phyloP scores from a whole-genome alignment of 106 monocot species.

The Narthecium ossifragum region DNA sequence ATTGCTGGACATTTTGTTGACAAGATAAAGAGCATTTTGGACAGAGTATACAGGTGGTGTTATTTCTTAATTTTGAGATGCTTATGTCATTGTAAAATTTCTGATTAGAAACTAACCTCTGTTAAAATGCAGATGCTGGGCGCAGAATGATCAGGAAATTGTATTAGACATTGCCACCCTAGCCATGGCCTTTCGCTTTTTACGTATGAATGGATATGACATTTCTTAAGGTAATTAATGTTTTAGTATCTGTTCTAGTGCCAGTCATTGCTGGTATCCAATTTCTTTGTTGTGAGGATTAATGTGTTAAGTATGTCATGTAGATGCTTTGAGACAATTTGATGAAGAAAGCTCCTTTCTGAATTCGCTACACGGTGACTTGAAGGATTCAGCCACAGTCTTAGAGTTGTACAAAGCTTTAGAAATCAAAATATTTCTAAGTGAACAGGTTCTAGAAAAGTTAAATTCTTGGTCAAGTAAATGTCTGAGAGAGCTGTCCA shows the following conservation, averaged over 20 bases:
- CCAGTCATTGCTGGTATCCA: neutral
- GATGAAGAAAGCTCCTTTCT: slow-evolving; percentile 30
- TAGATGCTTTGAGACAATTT: slow-evolving; percentile 49
- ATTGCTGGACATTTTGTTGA: slow-evolving; percentile 46
- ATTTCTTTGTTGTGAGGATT: neutral
- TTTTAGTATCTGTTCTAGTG: too few relatives aligned
- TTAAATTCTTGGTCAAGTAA: slow-evolving; percentile 42
- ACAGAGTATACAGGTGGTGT: slow-evolving; percentile 60
- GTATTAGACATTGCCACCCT: slow-evolving; percentile 39
- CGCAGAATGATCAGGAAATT: slow-evolving; percentile 70
- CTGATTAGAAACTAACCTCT: slow-evolving; percentile 14
- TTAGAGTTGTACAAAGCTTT: slow-evolving; percentile 83
- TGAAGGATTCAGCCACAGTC: slow-evolving; percentile 34
- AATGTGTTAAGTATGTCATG: neutral
- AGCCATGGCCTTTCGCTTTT: slow-evolving; percentile 82
- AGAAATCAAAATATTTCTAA: slow-evolving; percentile 37
- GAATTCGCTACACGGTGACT: slow-evolving; percentile 29
- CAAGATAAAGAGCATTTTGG: slow-evolving; percentile 61
- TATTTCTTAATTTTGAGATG: too few relatives aligned
- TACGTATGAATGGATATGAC: slow-evolving; percentile 80
- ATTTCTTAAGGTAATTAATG: slow-evolving; percentile 55
- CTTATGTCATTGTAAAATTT: too few relatives aligned
- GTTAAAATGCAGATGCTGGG: slow-evolving; percentile 50
- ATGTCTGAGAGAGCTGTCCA: slow-evolving; percentile 34
- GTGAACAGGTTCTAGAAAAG: slow-evolving; percentile 54